These are phyloP conservation scores for Sanguinoderma infundibulare DNA, from an alignment of 1,284 basidiomycete species.

Conservation along the genomic window DNA sequence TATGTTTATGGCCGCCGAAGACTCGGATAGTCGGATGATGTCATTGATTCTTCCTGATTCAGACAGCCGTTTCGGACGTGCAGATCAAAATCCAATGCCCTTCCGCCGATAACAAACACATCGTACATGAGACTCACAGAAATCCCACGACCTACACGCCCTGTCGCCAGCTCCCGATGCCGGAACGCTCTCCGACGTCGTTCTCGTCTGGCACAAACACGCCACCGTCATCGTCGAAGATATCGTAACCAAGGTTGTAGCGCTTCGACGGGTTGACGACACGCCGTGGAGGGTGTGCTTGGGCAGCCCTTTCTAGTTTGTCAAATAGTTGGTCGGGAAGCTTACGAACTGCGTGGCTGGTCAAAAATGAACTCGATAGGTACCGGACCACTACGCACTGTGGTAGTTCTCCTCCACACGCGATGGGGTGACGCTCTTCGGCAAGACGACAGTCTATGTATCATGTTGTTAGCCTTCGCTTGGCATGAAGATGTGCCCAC, in stretches of 20 bases:
- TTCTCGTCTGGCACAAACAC: constrained; percentile 19
- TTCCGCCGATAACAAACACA: not conserved
- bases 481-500: constrained; percentile 19
- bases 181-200: not conserved
- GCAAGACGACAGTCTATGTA: constrained; percentile 66
- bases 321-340: constrained; percentile 61
- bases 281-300: constrained; percentile 55
- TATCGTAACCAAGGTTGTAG: constrained; percentile 66
- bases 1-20: no score
- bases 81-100: not conserved
- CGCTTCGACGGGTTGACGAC: constrained; percentile 62
- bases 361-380: not conserved
- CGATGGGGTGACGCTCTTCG: constrained; percentile 78
- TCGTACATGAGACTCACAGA: not conserved
- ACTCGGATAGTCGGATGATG: no score
- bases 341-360: constrained; percentile 45
- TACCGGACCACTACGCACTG: constrained; percentile 38
- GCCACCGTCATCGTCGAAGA: constrained; percentile 53
- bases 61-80: not conserved
- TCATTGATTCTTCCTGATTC: not conserved
- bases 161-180: not conserved
- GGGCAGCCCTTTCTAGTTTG: constrained; percentile 63
- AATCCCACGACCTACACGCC: not conserved
- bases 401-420: constrained; percentile 77
- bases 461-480: not conserved